A percentile compares a stretch with the other conserved stretches of the same genome.
Evolutionary conservation across 805 yeast genomes (phyloP).

Genomic region (Diddensiella caesifluorescens): DNA sequence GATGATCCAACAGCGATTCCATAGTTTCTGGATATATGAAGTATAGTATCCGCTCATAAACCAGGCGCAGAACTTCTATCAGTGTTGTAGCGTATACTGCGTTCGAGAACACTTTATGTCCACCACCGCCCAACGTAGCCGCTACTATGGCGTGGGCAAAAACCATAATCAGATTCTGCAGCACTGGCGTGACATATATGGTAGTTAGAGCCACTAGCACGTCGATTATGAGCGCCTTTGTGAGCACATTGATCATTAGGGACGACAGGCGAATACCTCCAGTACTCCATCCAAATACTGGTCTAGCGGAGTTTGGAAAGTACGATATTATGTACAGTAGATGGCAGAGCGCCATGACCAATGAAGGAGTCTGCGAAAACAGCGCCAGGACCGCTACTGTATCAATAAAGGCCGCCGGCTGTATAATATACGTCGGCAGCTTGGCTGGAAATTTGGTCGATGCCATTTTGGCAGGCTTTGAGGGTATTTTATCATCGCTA

Average conservation of each 20-base stretch:
- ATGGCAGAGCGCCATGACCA: constrained; percentile 26
- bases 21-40: neutral
- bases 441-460: constrained; percentile 16
- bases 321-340: constrained; percentile 23
- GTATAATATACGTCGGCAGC: constrained; percentile 25
- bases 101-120: constrained; percentile 24
- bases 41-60: constrained; percentile 16
- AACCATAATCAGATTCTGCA: constrained; percentile 19
- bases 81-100: constrained; percentile 30
- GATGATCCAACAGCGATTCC: neutral
- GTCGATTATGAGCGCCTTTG: constrained; percentile 21
- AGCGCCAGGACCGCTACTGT: constrained; percentile 32
- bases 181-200: constrained; percentile 17
- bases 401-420: constrained; percentile 32
- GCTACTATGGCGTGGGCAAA: constrained; percentile 32
- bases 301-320: constrained; percentile 15
- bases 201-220: constrained; percentile 21
- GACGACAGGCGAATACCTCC: constrained; percentile 10
- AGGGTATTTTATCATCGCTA: constrained; percentile 1
- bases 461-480: constrained; percentile 5
- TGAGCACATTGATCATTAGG: constrained; percentile 7
- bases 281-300: constrained; percentile 20
- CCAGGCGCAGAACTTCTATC: constrained; percentile 20
- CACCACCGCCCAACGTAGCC: constrained; percentile 32
- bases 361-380: constrained; percentile 30